Percentiles rank a stretch among this genome's conserved stretches.
These are phyloP conservation scores for Mortierella hygrophila DNA, from an alignment of 192 early-diverging fungal genomes.

Conservation along the genomic window DNA sequence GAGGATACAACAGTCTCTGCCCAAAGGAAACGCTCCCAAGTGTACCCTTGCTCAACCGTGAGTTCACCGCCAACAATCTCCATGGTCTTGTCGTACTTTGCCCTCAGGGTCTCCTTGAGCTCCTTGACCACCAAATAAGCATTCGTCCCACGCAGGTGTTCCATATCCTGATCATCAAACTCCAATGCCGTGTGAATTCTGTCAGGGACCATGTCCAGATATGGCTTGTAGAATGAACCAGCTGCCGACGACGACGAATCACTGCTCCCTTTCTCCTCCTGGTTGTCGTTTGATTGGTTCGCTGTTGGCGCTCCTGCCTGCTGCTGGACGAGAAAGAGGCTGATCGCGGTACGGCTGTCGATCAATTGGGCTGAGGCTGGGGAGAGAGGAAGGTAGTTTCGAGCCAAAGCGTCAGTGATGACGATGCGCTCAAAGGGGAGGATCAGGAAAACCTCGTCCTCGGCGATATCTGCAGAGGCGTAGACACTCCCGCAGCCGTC, in stretches of 20 bases:
- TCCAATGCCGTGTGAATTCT: constrained; percentile 68
- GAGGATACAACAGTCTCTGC: constrained; percentile 67
- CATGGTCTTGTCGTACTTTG: constrained; percentile 55
- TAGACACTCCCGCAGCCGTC: constrained; percentile 65
- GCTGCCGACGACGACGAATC: neutral
- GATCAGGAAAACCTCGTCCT: constrained; percentile 60
- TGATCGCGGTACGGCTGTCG: constrained; percentile 60
- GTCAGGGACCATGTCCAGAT: constrained; percentile 68
- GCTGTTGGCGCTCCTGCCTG: neutral
- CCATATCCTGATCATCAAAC: constrained; percentile 63
- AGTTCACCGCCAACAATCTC: constrained; percentile 25
- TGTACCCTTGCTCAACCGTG: constrained; percentile 25
- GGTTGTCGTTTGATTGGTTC: neutral
- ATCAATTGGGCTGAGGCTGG: constrained; percentile 11
- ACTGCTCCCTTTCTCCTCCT: neutral
- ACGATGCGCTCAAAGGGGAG: constrained; percentile 68
- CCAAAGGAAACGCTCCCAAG: constrained; percentile 71
- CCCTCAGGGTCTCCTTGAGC: constrained; percentile 32
- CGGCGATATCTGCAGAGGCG: constrained; percentile 48
- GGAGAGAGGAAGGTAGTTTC: constrained; percentile 22
- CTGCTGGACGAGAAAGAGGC: constrained; percentile 67
- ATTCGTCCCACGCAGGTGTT: constrained; percentile 66
- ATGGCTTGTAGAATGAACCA: constrained; percentile 70
- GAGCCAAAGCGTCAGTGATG: constrained; percentile 28
- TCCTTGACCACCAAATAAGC: constrained; percentile 61